A percentile compares a stretch with the other conserved stretches of the same genome.
Conservation (phyloP, 495 filamentous ascomycete species). For the Tricharina praecox region DNA sequence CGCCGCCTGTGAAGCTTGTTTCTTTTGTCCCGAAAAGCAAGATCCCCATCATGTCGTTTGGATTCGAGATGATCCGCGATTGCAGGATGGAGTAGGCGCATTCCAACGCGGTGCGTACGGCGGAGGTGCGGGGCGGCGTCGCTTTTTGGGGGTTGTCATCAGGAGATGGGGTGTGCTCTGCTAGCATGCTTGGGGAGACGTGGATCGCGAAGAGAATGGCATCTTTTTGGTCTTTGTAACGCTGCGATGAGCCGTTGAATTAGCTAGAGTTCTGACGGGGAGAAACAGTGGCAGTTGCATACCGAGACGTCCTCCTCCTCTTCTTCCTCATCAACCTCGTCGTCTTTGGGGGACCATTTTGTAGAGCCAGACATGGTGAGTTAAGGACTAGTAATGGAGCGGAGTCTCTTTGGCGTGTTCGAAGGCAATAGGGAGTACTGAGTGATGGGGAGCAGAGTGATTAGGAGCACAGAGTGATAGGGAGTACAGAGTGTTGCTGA, state of each 20-base stretch:
- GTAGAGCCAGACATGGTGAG: conserved; percentile 20
- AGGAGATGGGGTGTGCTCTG: conserved; percentile 35
- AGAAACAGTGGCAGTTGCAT: background rate
- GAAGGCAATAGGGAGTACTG: too few species aligned
- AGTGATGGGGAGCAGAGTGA: too few species aligned
- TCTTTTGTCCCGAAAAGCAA: conserved; percentile 83
- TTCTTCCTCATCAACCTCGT: conserved; percentile 24
- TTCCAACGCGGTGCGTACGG: conserved; percentile 51
- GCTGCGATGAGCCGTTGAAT: conserved; percentile 32
- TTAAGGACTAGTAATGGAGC: too few species aligned
- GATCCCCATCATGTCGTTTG: conserved; percentile 94
- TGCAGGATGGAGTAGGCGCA: conserved; percentile 93
- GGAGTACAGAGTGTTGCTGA: too few species aligned
- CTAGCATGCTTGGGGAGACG: conserved; percentile 79
- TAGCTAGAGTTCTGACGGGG: background rate
- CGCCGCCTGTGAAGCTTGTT: conserved; percentile 60
- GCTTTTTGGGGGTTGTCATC: conserved; percentile 25
- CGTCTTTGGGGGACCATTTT: conserved; percentile 26
- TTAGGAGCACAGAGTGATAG: too few species aligned
- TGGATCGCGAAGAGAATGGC: conserved; percentile 93
- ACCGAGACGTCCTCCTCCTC: conserved; percentile 23
- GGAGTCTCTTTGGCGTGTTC: too few species aligned
- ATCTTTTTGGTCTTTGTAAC: conserved; percentile 86
- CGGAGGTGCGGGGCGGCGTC: conserved; percentile 50
- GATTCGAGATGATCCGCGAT: conserved; percentile 91